Evolutionary conservation across 2,329 filamentous ascomycete genomes (phyloP), one percentile per base, ranked within the genome.

Genomic region (Bipolaris sorokiniana): DNA sequence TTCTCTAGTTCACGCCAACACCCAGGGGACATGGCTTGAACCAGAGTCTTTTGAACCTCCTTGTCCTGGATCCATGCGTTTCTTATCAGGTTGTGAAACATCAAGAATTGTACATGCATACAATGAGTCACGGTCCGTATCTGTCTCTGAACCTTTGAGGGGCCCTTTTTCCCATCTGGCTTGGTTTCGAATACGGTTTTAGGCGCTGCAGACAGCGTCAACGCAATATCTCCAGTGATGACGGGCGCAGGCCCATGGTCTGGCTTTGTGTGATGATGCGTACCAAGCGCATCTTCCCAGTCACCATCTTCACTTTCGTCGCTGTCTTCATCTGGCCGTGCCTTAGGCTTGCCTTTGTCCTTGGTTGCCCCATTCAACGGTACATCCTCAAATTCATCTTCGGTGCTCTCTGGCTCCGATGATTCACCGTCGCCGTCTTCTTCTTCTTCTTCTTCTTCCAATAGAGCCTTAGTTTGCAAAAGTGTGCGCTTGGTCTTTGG

Each of bases 21-120:
- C 9, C 71, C 69, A 1, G 60, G 59, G 1, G 66, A 69, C 47
- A 77, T 38, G 16, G 66, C 54, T 10, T 66, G 65, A 1, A 76
- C 64, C 48, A 77, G 56, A 7, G 63, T 67, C 51, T 61, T 68
- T 58, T 76, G 74, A 22, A 74, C 69, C 45, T 71, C 56, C 48
- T 68, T 63, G 53, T 77, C 74, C 46, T 75, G 69, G 6, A 76
- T 64, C 75, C 75, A 77, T 2, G 64, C 62, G 53, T 77, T 77
- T 11, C 75, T 86, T 13, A 95, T 77, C 0, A 91, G 86, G 71
- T 98, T 98, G 73, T 98, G 93, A 83, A 90, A 97, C 58, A 99
- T 83, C 15, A 99, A 80, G 50, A 88, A 86, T 72, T 96, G 88
- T 1, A 98, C 92, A 76, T 99, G 95, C 65, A 97, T 83, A 66